phyloP scores from a whole-genome alignment of 768 basidiomycete species.

The Lactarius sanguifluus region DNA sequence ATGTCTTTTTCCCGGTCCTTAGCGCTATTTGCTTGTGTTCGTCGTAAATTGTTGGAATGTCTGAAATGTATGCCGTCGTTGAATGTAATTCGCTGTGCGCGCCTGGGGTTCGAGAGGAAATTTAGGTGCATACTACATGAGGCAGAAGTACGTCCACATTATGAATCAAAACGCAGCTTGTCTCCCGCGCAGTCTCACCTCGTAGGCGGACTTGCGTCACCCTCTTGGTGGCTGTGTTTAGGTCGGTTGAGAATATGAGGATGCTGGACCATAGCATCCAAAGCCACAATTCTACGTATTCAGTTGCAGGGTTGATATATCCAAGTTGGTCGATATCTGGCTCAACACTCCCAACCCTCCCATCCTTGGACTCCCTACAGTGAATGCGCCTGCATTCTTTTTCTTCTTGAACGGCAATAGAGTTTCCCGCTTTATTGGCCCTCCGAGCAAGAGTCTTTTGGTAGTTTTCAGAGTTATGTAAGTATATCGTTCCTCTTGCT shows the following conservation, averaged over 20 bases:
- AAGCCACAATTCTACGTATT: constrained; percentile 4
- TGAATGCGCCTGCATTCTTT: constrained; percentile 15
- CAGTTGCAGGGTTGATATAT: constrained; percentile 1
- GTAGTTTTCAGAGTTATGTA: constrained; percentile 28
- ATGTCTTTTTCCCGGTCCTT: not conserved
- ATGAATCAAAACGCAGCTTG: constrained; percentile 3
- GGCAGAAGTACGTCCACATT: not conserved
- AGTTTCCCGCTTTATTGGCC: constrained; percentile 6
- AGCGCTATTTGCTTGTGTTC: not conserved
- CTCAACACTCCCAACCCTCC: constrained; percentile 3
- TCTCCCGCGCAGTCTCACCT: constrained; percentile 4
- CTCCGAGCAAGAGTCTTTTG: constrained; percentile 5
- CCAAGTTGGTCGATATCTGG: constrained; percentile 4
- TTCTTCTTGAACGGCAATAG: constrained; percentile 14
- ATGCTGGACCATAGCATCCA: constrained; percentile 4
- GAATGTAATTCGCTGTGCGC: not conserved
- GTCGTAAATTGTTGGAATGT: not conserved
- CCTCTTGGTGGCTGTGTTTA: constrained; percentile 7
- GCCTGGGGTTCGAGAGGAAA: not conserved
- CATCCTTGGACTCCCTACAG: constrained; percentile 7
- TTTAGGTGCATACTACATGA: constrained; percentile 8
- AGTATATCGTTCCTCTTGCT: constrained; percentile 21
- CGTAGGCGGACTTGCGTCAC: not conserved
- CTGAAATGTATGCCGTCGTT: not conserved
- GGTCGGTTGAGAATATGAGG: constrained; percentile 4